Evolutionary conservation across 2,329 filamentous ascomycete genomes (phyloP).

Genomic region (Colletotrichum plurivorum): DNA sequence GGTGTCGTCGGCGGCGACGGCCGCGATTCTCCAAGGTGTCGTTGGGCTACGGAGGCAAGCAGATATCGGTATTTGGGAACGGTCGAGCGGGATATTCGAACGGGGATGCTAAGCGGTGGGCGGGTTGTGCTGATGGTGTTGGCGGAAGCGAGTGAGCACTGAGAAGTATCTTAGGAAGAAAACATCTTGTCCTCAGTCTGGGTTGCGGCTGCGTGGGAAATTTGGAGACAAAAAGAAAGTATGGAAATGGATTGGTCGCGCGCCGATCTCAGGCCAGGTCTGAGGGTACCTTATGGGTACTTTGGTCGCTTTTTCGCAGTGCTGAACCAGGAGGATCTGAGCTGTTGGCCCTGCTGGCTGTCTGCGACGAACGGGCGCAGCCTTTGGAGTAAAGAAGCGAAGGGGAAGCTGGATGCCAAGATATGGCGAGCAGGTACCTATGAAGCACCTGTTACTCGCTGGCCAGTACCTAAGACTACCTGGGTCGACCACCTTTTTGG

Average conservation of each 20-base stretch:
- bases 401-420: too few species aligned
- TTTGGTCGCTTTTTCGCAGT: too few species aligned
- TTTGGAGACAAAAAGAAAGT: conserved; percentile 38
- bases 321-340: too few species aligned
- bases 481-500: too few species aligned
- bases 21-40: background rate
- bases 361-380: too few species aligned
- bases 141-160: background rate
- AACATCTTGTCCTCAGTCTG: conserved; percentile 37
- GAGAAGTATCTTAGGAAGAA: conserved; percentile 29
- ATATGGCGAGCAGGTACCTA: too few species aligned
- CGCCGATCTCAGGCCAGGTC: conserved; percentile 28
- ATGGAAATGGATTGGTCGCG: conserved; percentile 39
- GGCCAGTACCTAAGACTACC: too few species aligned
- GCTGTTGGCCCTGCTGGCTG: too few species aligned
- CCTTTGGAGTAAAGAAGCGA: too few species aligned
- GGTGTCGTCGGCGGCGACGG: background rate
- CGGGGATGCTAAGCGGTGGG: background rate
- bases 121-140: background rate
- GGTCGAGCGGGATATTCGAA: too few species aligned
- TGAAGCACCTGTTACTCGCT: too few species aligned
- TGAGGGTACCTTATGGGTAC: background rate
- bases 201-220: conserved; percentile 34
- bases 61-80: too few species aligned
- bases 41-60: background rate